Conservation (phyloP, 73 alveolate species). For the Urostyla sp. region DNA sequence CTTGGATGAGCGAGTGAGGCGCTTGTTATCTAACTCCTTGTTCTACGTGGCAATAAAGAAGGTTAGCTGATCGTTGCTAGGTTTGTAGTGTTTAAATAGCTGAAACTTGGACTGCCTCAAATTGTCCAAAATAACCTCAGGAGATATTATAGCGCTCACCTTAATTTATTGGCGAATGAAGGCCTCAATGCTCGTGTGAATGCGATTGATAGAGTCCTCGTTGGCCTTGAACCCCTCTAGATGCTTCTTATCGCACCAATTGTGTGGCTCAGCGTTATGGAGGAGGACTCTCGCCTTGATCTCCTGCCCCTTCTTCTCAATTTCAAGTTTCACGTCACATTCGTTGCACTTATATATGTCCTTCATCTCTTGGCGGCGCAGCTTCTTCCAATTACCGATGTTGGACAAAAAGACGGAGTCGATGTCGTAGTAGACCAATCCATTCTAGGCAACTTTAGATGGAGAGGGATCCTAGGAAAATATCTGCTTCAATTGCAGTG, state of each 20-base stretch:
- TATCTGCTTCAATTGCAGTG: too few species aligned
- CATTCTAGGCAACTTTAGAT: too few species aligned
- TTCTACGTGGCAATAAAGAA: conserved; percentile 2
- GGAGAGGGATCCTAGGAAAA: too few species aligned
- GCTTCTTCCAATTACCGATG: conserved; percentile 49
- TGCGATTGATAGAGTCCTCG: not conserved
- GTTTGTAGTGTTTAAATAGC: not conserved
- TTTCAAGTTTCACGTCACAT: conserved; percentile 38
- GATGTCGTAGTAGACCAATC: conserved; percentile 28
- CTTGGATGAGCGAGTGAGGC: too few species aligned
- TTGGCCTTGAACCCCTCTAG: not conserved
- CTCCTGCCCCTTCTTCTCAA: conserved; percentile 27
- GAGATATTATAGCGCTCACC: not conserved
- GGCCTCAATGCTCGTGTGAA: conserved; percentile 6
- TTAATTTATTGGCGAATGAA: not conserved
- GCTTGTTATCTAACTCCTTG: too few species aligned
- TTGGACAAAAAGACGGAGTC: not conserved
- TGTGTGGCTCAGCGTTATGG: not conserved
- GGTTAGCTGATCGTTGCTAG: not conserved
- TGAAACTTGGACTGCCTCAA: not conserved
- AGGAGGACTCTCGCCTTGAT: not conserved
- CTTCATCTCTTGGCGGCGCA: conserved; percentile 18
- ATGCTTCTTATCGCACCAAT: conserved; percentile 20
- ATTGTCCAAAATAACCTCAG: not conserved
- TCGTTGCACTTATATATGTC: conserved; percentile 48